A percentile compares a stretch with the other conserved stretches of the same genome.
Evolutionary conservation across 2,329 filamentous ascomycete species (phyloP).

Genomic region (Clonostachys chloroleuca): DNA sequence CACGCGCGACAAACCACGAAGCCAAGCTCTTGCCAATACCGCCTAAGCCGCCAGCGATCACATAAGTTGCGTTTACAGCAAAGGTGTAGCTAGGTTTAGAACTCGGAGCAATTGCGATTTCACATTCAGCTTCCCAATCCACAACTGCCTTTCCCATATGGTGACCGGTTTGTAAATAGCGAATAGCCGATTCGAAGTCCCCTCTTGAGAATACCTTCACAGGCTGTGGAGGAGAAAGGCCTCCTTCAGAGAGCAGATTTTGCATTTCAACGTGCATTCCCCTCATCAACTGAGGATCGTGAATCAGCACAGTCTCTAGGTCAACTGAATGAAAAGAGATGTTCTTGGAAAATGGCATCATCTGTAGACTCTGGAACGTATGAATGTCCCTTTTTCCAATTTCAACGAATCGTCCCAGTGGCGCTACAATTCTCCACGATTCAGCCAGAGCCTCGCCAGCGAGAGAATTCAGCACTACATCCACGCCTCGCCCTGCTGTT

Average conservation of each 20-base stretch:
- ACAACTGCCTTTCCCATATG: slow-evolving; percentile 37
- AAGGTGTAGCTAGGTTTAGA: background rate
- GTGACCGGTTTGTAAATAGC: slow-evolving; percentile 21
- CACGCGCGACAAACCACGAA: slow-evolving; percentile 9
- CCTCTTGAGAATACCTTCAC: slow-evolving; percentile 1
- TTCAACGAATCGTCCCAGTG: slow-evolving; percentile 21
- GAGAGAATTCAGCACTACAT: slow-evolving; percentile 22
- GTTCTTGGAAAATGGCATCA: background rate
- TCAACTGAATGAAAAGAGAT: slow-evolving; percentile 1
- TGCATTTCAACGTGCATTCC: slow-evolving; percentile 8
- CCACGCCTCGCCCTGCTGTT: slow-evolving; percentile 19
- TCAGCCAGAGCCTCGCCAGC: slow-evolving; percentile 16
- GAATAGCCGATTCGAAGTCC: slow-evolving; percentile 19
- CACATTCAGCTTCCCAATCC: slow-evolving; percentile 6
- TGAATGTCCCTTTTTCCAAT: slow-evolving; percentile 17
- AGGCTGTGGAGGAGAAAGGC: slow-evolving; percentile 4
- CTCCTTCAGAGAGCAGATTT: slow-evolving; percentile 7
- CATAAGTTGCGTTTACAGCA: slow-evolving; percentile 4
- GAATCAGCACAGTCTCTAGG: background rate
- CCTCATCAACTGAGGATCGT: background rate
- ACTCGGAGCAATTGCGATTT: background rate
- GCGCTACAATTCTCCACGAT: slow-evolving; percentile 22
- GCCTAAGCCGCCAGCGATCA: slow-evolving; percentile 12
- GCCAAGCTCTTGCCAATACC: slow-evolving; percentile 11
- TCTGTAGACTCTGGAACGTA: slow-evolving; percentile 11